Conservation (phyloP, 1,284 basidiomycete species). For the Melampsora americana region DNA sequence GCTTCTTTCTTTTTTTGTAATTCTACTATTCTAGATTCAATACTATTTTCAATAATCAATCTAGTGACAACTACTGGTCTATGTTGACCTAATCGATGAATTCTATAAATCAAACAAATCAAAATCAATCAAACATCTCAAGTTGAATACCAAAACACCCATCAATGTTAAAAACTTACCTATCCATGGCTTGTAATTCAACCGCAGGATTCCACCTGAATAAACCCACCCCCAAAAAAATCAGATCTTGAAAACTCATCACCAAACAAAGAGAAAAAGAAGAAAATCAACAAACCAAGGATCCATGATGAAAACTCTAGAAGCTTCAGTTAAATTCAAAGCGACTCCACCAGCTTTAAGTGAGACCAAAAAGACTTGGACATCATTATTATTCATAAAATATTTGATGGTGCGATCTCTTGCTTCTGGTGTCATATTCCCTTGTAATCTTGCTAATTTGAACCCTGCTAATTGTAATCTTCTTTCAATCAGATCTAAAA, state of each 20-base stretch:
- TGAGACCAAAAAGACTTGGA: conserved; percentile 90
- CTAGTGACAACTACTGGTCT: conserved; percentile 90
- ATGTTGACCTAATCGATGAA: conserved; percentile 81
- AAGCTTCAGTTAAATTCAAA: conserved; percentile 86
- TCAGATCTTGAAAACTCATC: too few relatives aligned
- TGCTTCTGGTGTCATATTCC: conserved; percentile 94
- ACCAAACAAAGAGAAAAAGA: neutral
- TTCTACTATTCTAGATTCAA: conserved; percentile 78
- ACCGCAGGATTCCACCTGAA: conserved; percentile 45
- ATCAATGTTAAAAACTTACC: too few relatives aligned
- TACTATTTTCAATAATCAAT: conserved; percentile 90
- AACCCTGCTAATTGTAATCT: conserved; percentile 81
- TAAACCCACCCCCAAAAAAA: conserved; percentile 6
- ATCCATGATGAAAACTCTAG: conserved; percentile 58
- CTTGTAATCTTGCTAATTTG: conserved; percentile 88
- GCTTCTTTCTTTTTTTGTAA: conserved; percentile 53
- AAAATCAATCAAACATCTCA: too few relatives aligned
- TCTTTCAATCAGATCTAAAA: conserved; percentile 79
- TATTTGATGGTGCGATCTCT: conserved; percentile 77
- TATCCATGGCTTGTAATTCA: conserved; percentile 44
- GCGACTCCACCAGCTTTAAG: conserved; percentile 96
- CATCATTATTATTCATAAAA: conserved; percentile 61
- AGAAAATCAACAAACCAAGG: conserved; percentile 56
- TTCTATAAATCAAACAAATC: conserved; percentile 28
- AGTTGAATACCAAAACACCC: too few relatives aligned